These are phyloP conservation scores for Papilionanthe hybrid DNA, from an alignment of 116 monocot species.

Conservation along the genomic window DNA sequence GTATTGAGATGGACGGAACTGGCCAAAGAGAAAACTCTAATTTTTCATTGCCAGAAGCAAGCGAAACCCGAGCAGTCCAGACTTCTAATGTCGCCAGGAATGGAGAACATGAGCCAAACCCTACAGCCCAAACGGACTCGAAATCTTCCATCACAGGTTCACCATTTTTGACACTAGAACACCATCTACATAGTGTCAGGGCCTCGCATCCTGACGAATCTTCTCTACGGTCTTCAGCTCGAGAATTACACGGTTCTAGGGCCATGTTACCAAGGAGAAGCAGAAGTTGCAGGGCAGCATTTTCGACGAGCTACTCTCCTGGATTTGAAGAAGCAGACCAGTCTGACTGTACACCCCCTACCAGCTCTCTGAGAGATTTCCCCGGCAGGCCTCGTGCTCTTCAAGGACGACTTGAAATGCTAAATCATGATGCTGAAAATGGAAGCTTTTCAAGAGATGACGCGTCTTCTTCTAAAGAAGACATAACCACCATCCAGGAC, in stretches of 20 bases:
- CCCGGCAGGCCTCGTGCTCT: conserved; percentile 26
- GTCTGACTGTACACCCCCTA: conserved; percentile 32
- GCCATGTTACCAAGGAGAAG: conserved; percentile 29
- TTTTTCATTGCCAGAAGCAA: conserved; percentile 16
- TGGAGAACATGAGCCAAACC: background rate
- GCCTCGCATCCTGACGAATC: conserved; percentile 17
- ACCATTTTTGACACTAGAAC: conserved; percentile 38
- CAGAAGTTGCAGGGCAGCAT: conserved; percentile 37
- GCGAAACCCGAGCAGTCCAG: conserved; percentile 3
- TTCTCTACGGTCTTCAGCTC: conserved; percentile 5
- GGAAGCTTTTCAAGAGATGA: conserved; percentile 19
- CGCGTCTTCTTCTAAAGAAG: conserved; percentile 17
- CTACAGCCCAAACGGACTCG: background rate
- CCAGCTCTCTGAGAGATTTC: conserved; percentile 26
- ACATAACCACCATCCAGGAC: conserved; percentile 36
- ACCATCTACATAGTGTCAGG: conserved; percentile 42
- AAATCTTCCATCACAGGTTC: conserved; percentile 8
- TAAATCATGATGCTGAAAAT: conserved; percentile 29
- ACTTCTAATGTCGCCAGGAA: conserved; percentile 1
- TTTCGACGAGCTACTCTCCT: conserved; percentile 15
- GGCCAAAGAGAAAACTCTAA: conserved; percentile 14
- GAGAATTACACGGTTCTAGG: conserved; percentile 8
- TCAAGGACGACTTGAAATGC: conserved; percentile 11
- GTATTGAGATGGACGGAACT: conserved; percentile 42
- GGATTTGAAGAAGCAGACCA: conserved; percentile 2